Conservation (phyloP, 2,329 filamentous ascomycete genomes). For the Lasiodiplodia sp. region DNA sequence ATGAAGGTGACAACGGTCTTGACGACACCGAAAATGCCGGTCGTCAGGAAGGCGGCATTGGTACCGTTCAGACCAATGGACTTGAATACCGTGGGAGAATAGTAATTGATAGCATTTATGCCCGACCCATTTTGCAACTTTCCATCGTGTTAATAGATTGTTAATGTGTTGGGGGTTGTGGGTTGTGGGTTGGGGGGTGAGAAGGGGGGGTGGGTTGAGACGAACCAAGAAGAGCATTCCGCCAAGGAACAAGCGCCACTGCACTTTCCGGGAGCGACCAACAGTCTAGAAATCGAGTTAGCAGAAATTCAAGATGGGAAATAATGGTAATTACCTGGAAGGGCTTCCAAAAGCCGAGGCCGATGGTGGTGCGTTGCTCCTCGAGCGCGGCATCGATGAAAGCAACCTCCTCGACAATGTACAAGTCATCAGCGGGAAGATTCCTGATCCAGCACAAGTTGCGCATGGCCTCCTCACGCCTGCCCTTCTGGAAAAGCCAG, state of each 20-base stretch:
- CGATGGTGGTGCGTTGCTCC: constrained; percentile 67
- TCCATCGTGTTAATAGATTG: not conserved
- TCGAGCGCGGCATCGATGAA: constrained; percentile 75
- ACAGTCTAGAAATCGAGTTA: constrained; percentile 8
- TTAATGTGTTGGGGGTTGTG: not conserved
- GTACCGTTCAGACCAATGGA: constrained; percentile 68
- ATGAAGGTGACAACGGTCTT: constrained; percentile 73
- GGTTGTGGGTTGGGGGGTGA: not conserved
- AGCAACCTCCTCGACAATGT: constrained; percentile 76
- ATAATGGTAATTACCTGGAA: constrained; percentile 39
- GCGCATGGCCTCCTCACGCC: constrained; percentile 63
- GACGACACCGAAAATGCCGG: constrained; percentile 79
- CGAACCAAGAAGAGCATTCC: constrained; percentile 67
- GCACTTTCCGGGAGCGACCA: constrained; percentile 57
- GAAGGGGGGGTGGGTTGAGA: not conserved
- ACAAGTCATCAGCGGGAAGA: constrained; percentile 63
- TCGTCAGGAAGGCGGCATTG: constrained; percentile 69
- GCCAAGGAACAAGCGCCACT: constrained; percentile 77
- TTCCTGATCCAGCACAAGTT: constrained; percentile 70
- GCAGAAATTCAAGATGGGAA: not conserved
- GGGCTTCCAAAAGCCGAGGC: constrained; percentile 74
- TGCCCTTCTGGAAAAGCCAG: constrained; percentile 69
- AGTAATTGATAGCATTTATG: constrained; percentile 39
- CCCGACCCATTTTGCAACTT: constrained; percentile 80
- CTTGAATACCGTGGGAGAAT: constrained; percentile 70